These are phyloP conservation scores for Abrus pulchellus DNA, from an alignment of 306 rosid genomes.

Conservation along the genomic window DNA sequence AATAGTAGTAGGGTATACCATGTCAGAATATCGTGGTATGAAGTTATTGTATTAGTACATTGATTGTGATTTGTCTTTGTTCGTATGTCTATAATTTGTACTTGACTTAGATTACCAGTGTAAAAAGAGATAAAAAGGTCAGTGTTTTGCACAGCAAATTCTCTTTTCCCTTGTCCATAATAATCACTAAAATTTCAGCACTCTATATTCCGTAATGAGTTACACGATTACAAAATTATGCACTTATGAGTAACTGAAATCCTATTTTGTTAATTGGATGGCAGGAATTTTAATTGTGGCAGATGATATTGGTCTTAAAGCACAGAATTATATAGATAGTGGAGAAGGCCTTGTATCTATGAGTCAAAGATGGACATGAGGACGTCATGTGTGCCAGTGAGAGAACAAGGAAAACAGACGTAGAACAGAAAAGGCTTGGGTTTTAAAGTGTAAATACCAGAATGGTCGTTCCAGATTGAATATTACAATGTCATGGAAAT, in stretches of 20 bases:
- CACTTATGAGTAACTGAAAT: neutral
- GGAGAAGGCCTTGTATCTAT: neutral
- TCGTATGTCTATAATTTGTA: neutral
- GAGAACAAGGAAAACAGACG: conserved; percentile 4
- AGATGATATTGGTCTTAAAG: neutral
- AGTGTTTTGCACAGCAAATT: neutral
- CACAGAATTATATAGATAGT: neutral
- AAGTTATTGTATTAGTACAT: conserved; percentile 17
- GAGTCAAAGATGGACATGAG: neutral
- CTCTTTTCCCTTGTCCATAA: neutral
- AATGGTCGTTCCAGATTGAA: conserved; percentile 21
- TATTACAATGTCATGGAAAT: conserved; percentile 18
- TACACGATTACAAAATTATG: conserved; percentile 13
- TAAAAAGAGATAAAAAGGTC: conserved; percentile 10
- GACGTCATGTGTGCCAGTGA: conserved; percentile 10
- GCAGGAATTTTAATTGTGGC: neutral
- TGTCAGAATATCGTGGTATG: neutral
- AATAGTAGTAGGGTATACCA: neutral
- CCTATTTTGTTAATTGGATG: conserved; percentile 22
- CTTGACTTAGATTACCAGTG: conserved; percentile 21
- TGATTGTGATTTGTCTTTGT: neutral
- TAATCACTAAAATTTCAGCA: conserved; percentile 19
- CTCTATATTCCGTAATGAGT: neutral
- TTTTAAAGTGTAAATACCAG: conserved; percentile 3
- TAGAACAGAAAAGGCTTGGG: neutral